Evolutionary conservation across 2,329 filamentous ascomycete species (phyloP), one percentile per base, ranked within the genome.

Genomic region (Hypoxylon rubiginosum): DNA sequence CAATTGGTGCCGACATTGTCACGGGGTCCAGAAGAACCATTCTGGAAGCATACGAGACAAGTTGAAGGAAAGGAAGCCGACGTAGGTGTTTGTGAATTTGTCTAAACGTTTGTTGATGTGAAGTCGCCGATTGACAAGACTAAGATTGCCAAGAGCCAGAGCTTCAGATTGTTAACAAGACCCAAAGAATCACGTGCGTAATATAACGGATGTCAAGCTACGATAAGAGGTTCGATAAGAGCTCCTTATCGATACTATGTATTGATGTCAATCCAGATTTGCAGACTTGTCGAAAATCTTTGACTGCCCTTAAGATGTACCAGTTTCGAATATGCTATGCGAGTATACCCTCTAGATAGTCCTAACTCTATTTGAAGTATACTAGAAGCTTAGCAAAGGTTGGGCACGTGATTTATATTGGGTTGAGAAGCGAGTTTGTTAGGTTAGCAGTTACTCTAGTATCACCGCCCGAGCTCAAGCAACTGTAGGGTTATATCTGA

Each of bases 1-100:
- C 64, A 28, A 64, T 30, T 39, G 80, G 74, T 61, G 79, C 71
- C 28, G 79, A 79, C 81, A 83, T 83, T 61, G 76, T 79, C 64
- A 77, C 71, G 34, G 75, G 72, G 57, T 81, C 79, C 62, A 79
- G 67, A 63, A 78, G 70, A 64, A 77, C 75, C 78, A 78, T 79
- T 39, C 19, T 41, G 34, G 36, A 24, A 10, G 48, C 10, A 19
- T 17, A n/a, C n/a, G 17, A 50, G 7, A 19, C 28, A 26, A 43
- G 41, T 32, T 13, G 48, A 30, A 17, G 28, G 17, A 57, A n/a
- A 17, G 15, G 30, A 13, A 15, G 13, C 48, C 24, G 49, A 41
- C 30, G n/a, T 24, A 45, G 26, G 26, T 34, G 48, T 24, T 39
- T 36, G 26, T 30, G 55, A 56, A 45, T 58, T 17, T 9, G 34